phyloP scores from a whole-genome alignment of 129 eudicot genomes.

The Ambrosia trifida region DNA sequence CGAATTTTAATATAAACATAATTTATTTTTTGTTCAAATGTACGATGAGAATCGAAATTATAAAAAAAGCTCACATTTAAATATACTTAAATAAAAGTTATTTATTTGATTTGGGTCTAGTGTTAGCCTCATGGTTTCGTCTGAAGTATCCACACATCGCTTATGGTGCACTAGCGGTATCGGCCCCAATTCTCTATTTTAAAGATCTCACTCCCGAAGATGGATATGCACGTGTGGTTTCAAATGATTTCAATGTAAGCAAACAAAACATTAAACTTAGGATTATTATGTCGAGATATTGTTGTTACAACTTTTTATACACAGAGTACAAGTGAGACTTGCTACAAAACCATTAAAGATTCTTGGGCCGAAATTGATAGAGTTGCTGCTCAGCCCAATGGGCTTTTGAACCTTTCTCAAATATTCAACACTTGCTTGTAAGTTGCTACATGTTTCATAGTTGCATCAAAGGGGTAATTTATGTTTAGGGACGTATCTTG shows the following conservation, averaged over 20 bases:
- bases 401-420: slow-evolving; percentile 34
- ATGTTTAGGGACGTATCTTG: too few species aligned
- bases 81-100: not conserved
- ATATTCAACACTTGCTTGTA: slow-evolving; percentile 49
- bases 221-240: slow-evolving; percentile 21
- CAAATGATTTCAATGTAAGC: slow-evolving; percentile 34
- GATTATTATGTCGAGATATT: not conserved
- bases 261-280: not conserved
- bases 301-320: not conserved
- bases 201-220: slow-evolving; percentile 32
- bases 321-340: slow-evolving; percentile 42
- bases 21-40: too few species aligned
- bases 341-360: slow-evolving; percentile 42
- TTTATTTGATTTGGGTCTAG: slow-evolving; percentile 8
- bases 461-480: too few species aligned
- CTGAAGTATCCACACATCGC: slow-evolving; percentile 32
- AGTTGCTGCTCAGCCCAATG: slow-evolving; percentile 39
- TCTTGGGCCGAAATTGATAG: slow-evolving; percentile 49
- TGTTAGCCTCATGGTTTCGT: slow-evolving; percentile 40
- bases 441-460: not conserved
- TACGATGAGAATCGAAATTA: too few species aligned
- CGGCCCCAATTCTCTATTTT: slow-evolving; percentile 36
- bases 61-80: not conserved
- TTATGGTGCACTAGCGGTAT: slow-evolving; percentile 34
- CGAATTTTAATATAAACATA: too few species aligned